These are phyloP conservation scores for Tolypocladium amazonense DNA, from an alignment of 2,329 filamentous ascomycete species.

Conservation along the genomic window DNA sequence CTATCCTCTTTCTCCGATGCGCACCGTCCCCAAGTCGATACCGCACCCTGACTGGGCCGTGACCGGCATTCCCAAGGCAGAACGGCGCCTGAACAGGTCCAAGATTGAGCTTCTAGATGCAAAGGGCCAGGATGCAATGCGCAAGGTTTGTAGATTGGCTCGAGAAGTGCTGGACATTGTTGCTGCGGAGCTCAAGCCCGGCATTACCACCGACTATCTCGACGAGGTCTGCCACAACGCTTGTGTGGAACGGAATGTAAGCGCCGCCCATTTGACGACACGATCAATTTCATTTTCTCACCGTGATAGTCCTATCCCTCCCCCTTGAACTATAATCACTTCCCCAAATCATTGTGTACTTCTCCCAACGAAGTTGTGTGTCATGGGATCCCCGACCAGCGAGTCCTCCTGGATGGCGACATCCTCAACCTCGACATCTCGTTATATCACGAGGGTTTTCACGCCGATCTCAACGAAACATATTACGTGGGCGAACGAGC, in stretches of 20 bases:
- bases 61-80: constrained; percentile 62
- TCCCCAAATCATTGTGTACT: constrained; percentile 96
- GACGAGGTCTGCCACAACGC: constrained; percentile 93
- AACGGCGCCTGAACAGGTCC: constrained; percentile 53
- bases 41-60: constrained; percentile 77
- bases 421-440: constrained; percentile 97
- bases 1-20: constrained; percentile 67
- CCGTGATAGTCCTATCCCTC: constrained; percentile 73
- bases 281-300: background rate
- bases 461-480: constrained; percentile 95
- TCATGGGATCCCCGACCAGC: constrained; percentile 92
- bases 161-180: constrained; percentile 90
- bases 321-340: constrained; percentile 88
- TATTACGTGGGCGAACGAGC: constrained; percentile 95
- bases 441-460: constrained; percentile 87
- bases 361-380: constrained; percentile 97
- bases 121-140: constrained; percentile 77
- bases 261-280: constrained; percentile 15
- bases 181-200: constrained; percentile 72
- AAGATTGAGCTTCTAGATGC: constrained; percentile 76
- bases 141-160: constrained; percentile 77
- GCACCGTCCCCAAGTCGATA: constrained; percentile 70
- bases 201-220: constrained; percentile 89
- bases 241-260: constrained; percentile 81
- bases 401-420: constrained; percentile 79